These are phyloP conservation scores for Breviolum minutum DNA, from an alignment of 73 alveolate species.

Conservation along the genomic window DNA sequence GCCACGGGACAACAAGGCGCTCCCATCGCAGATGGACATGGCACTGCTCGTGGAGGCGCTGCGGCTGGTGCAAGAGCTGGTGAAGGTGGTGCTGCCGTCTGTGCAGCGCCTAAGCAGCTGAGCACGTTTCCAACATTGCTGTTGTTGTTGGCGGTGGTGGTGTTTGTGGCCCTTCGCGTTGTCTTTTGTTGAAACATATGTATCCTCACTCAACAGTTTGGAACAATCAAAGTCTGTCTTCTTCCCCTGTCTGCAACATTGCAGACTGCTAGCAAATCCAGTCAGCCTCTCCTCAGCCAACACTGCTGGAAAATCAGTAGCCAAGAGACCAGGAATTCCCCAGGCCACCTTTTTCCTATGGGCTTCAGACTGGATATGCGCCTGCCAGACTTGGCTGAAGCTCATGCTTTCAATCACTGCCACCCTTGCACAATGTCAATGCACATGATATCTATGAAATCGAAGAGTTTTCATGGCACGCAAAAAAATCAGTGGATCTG, in stretches of 20 bases:
- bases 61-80: not conserved
- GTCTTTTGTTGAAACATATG: no score
- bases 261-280: not conserved
- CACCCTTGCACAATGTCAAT: not conserved
- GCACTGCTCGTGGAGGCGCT: not conserved
- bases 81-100: not conserved
- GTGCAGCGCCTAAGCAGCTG: not conserved
- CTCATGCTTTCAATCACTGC: no score
- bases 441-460: not conserved
- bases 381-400: not conserved
- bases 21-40: not conserved
- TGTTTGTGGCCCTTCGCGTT: no score
- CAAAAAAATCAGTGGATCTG: not conserved
- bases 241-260: no score
- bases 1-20: not conserved
- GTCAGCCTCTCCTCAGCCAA: no score
- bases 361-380: constrained; percentile 9
- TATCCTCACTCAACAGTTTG: no score
- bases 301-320: no score
- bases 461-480: not conserved
- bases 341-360: constrained; percentile 34
- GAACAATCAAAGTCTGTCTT: no score
- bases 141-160: no score
- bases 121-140: not conserved
- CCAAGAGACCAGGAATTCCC: not conserved